Base-by-base conservation (phyloP, 805 yeast genomes). In the Pichia gijzeniarum region DNA sequence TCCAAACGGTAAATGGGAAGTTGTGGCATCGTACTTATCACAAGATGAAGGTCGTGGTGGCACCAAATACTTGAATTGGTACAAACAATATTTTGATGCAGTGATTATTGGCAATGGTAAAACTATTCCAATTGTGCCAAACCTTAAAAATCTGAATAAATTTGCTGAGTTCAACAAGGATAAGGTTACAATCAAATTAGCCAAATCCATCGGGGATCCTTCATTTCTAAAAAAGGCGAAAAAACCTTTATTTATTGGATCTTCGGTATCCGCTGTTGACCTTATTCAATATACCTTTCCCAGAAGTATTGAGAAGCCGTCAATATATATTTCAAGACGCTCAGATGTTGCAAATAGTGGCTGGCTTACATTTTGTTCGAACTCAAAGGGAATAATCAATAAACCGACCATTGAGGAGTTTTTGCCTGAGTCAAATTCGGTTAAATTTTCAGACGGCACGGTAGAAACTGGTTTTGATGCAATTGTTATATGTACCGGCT, bases 61-160 rank as follows among this genome's bases (percentile, higher is more conserved):
- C 6, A 20, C 8, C 2, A 40, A 34, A n/a, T 28, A 31, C 28
- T 36, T 53, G 7, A 40, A 37, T 6, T 74, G 79, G 78, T 73
- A 74, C 50, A 59, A 55, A 35, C 72, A 74, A 41, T 52, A 50
- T 20, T 79, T 71, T 53, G 89, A 83, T 57, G 84, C 78, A 8
- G 74, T 84, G 8, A 76, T 78, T 1, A 58, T 81, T 9, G 84
- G 87, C 3, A 67, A 74, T 18, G 90, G 90, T 2, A 80, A 77
- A 57, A 71, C 79, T 27, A 64, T 72, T 25, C 90, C 90, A 1
- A 67, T 58, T 53, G 61, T 76, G 38, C 90, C 91, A 2, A 58
- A 69, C 18, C 66, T 76, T 34, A 59, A 50, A 8, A 47, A 47
- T 6, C 37, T 55, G 7, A 17, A 17, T 2, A 40, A 50, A 17